These are phyloP conservation scores for Geranomyces michiganensis DNA, from an alignment of 192 early-diverging fungal genomes.

Conservation along the genomic window DNA sequence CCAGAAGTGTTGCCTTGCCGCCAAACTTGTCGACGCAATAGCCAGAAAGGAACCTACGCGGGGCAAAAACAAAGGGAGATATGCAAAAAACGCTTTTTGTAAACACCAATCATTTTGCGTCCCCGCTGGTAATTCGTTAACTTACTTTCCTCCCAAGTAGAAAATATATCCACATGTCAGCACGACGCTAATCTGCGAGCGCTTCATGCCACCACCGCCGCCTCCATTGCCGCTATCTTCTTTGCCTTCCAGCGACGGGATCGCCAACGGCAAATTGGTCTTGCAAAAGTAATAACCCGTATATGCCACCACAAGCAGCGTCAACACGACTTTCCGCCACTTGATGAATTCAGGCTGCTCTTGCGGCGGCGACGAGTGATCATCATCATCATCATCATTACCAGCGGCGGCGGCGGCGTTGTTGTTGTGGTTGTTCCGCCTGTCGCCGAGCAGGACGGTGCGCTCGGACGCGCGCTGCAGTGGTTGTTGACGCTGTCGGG, in stretches of 20 bases:
- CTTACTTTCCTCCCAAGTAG: constrained; percentile 25
- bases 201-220: constrained; percentile 7
- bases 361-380: too few species aligned
- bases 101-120: too few species aligned
- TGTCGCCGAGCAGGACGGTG: neutral
- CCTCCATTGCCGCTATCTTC: too few species aligned
- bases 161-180: constrained; percentile 25
- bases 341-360: constrained; percentile 2
- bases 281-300: constrained; percentile 34
- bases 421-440: neutral
- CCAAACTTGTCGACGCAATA: constrained; percentile 23
- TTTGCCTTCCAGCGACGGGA: constrained; percentile 24
- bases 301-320: constrained; percentile 22
- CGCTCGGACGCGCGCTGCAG: neutral
- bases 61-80: neutral
- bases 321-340: constrained; percentile 17
- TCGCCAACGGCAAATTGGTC: constrained; percentile 28
- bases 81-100: too few species aligned
- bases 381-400: too few species aligned
- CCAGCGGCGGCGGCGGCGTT: neutral
- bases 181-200: constrained; percentile 8
- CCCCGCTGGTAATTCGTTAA: neutral
- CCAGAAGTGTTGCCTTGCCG: constrained; percentile 22
- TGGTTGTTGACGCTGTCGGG: neutral
- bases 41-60: constrained; percentile 29